Conservation (phyloP, 441 rosid species). For the Rhodomyrtus psidioides region DNA sequence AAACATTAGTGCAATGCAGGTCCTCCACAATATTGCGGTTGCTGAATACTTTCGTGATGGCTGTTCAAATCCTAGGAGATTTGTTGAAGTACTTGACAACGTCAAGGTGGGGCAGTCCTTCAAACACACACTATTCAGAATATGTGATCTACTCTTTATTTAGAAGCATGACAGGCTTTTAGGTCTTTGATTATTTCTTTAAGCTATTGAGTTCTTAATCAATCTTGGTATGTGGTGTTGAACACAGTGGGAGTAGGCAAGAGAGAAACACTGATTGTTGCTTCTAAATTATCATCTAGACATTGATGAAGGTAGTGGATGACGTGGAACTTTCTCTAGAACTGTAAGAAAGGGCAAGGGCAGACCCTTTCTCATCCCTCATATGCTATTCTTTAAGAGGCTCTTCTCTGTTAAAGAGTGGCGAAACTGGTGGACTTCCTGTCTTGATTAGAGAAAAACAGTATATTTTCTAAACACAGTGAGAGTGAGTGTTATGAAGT, state of each 20-base stretch:
- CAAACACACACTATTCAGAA: neutral
- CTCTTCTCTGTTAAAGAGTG: neutral
- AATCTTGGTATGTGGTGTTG: neutral
- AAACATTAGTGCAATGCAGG: constrained; percentile 26
- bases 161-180: neutral
- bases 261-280: neutral
- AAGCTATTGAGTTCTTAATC: neutral
- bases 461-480: neutral
- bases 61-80: constrained; percentile 68
- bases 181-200: neutral
- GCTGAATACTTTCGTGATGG: constrained; percentile 64
- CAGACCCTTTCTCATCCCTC: neutral
- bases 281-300: neutral
- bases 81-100: constrained; percentile 58
- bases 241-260: neutral
- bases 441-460: neutral
- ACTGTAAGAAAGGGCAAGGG: neutral
- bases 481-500: neutral
- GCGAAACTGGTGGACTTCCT: neutral
- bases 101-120: constrained; percentile 49
- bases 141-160: neutral
- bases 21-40: constrained; percentile 91
- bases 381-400: neutral
- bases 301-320: neutral
- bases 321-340: neutral